Conservation (phyloP, 805 yeast genomes). For the Barnettozyma populi region DNA sequence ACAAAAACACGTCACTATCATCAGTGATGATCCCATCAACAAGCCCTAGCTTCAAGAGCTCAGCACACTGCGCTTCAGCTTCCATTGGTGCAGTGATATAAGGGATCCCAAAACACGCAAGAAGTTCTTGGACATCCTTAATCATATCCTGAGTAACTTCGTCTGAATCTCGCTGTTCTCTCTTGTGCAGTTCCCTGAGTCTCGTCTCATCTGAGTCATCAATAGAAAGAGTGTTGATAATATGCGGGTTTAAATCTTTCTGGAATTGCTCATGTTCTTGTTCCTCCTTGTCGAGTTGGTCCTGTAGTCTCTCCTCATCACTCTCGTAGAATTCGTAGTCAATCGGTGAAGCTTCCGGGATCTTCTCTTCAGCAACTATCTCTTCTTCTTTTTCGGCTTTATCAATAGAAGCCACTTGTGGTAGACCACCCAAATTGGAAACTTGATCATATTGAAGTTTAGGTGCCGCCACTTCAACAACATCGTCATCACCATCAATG, state of each 20-base stretch:
- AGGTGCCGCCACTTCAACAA: slow-evolving; percentile 3
- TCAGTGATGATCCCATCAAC: slow-evolving; percentile 97
- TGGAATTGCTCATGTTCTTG: slow-evolving; percentile 65
- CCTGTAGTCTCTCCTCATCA: slow-evolving; percentile 65
- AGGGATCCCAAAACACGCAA: slow-evolving; percentile 89
- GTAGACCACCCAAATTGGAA: too few relatives aligned
- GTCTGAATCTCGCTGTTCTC: slow-evolving; percentile 82
- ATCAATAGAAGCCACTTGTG: not conserved
- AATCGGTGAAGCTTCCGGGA: slow-evolving; percentile 19
- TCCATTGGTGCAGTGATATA: slow-evolving; percentile 96
- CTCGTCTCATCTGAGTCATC: slow-evolving; percentile 31
- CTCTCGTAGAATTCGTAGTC: slow-evolving; percentile 71
- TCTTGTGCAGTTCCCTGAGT: slow-evolving; percentile 56
- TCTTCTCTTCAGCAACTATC: slow-evolving; percentile 3
- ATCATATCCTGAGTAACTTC: slow-evolving; percentile 86
- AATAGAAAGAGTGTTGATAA: slow-evolving; percentile 3
- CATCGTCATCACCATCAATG: slow-evolving; percentile 5
- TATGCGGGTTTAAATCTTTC: slow-evolving; percentile 30
- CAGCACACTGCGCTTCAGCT: slow-evolving; percentile 98
- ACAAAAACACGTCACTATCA: slow-evolving; percentile 93
- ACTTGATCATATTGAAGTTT: not conserved
- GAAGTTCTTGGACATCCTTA: slow-evolving; percentile 81
- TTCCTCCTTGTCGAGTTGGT: slow-evolving; percentile 65
- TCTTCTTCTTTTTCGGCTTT: not conserved
- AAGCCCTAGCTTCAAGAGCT: slow-evolving; percentile 54